Percentiles rank a stretch among this genome's conserved stretches.
Evolutionary conservation across 352 stramenopile species (phyloP).

Genomic region (Globisporangium parvum): DNA sequence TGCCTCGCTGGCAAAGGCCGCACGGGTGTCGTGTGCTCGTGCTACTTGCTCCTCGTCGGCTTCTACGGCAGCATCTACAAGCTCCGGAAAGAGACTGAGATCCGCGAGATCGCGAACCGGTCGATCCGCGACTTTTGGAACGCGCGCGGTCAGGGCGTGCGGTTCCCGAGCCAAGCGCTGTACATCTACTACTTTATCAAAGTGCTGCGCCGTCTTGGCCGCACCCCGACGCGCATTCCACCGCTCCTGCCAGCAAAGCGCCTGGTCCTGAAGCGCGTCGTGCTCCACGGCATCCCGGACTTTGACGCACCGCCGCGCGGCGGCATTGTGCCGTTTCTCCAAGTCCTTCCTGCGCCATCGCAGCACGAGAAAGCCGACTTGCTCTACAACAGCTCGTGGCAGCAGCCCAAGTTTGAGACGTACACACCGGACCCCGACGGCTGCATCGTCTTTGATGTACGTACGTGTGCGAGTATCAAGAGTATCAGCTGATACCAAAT

Average conservation of each 20-base stretch:
- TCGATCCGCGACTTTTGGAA: slow-evolving; percentile 78
- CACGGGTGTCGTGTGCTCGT: slow-evolving; percentile 79
- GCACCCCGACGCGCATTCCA: slow-evolving; percentile 52
- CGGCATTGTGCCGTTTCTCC: slow-evolving; percentile 57
- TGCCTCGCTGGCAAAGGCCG: slow-evolving; percentile 76
- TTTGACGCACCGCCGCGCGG: slow-evolving; percentile 58
- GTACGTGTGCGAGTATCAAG: not conserved
- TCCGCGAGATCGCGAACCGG: slow-evolving; percentile 55
- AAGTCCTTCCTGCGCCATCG: slow-evolving; percentile 56
- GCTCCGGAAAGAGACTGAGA: slow-evolving; percentile 51
- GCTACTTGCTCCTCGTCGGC: slow-evolving; percentile 68
- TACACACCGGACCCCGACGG: slow-evolving; percentile 45
- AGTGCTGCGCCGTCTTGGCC: slow-evolving; percentile 40
- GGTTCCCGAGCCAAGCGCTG: slow-evolving; percentile 74
- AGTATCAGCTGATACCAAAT: too few relatives aligned
- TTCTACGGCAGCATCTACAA: slow-evolving; percentile 72
- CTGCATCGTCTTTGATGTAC: slow-evolving; percentile 53
- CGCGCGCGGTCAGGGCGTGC: slow-evolving; percentile 68
- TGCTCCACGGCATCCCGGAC: slow-evolving; percentile 71
- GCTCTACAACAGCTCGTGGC: slow-evolving; percentile 71
- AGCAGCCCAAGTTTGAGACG: slow-evolving; percentile 53
- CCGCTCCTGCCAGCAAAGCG: slow-evolving; percentile 45
- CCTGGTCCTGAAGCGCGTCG: slow-evolving; percentile 46
- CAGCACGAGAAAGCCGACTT: slow-evolving; percentile 49
- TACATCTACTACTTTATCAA: slow-evolving; percentile 89